Percentiles rank a stretch among this genome's conserved stretches.
phyloP scores from a whole-genome alignment of 192 early-diverging fungal genomes.

The Gryganskiella cystojenkinii region DNA sequence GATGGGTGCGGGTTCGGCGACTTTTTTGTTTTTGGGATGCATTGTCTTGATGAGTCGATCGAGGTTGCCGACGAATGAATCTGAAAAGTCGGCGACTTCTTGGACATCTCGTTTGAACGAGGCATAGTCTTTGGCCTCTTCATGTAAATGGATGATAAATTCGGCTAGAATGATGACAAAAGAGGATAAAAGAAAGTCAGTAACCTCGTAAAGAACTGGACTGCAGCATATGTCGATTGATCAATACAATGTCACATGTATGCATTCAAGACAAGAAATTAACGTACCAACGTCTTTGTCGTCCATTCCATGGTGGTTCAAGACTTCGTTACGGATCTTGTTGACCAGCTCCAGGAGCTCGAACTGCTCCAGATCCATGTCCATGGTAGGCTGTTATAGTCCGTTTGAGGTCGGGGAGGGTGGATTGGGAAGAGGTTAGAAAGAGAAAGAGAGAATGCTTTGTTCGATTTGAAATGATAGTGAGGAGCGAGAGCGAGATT shows the following conservation, averaged over 20 bases:
- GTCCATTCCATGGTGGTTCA: constrained; percentile 91
- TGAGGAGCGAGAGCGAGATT: too few relatives aligned
- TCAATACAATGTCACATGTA: neutral
- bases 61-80: constrained; percentile 82
- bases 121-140: constrained; percentile 66
- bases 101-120: constrained; percentile 75
- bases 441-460: neutral
- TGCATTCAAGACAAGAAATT: neutral
- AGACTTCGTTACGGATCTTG: constrained; percentile 90
- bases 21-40: constrained; percentile 67
- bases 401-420: neutral
- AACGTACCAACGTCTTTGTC: constrained; percentile 79
- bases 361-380: constrained; percentile 76
- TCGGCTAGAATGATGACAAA: constrained; percentile 70
- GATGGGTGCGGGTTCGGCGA: constrained; percentile 17
- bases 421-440: neutral
- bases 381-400: neutral
- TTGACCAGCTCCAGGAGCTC: constrained; percentile 91
- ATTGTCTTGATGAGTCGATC: constrained; percentile 92
- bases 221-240: neutral
- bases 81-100: constrained; percentile 85
- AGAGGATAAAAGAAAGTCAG: neutral
- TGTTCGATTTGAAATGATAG: too few relatives aligned
- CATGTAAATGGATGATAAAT: constrained; percentile 90
- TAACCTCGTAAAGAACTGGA: neutral